Evolutionary conservation across 2,329 filamentous ascomycete genomes (phyloP), one percentile per base, ranked within the genome.

Genomic region (Diaporthe sp.): DNA sequence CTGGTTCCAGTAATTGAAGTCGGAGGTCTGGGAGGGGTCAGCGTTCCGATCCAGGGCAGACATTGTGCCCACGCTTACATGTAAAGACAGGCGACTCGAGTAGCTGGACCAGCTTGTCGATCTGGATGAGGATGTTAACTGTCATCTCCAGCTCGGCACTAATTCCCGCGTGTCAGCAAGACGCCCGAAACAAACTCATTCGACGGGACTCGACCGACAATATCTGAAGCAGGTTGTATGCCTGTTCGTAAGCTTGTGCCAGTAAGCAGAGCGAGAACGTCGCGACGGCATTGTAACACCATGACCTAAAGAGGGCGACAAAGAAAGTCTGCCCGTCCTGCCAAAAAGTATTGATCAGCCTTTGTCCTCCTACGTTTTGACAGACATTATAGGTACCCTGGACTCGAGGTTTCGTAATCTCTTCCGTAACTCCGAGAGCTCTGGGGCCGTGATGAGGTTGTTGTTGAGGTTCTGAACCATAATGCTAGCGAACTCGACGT

Each of bases 401-500:
- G 93, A 95, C 83, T 99, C 97, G 2, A 98, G 87, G 80, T 98
- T 99, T 47, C 97, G 90, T 70, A 99, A 87, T 58, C 97, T 89
- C 83, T 98, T 98, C 61, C 97, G 92, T 77, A 99, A 88, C 80
- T 98, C 97, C 1, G 95, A 92, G 42, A 99, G 88, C 84, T 99
- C 96, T 0, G 97, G 97, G 0, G 97, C 97, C 2, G 97, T 99
- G 79, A 99, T 98, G 73, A 99, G 92, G 81, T 99, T 99, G 84
- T 99, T 99, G 86, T 99, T 99, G 71, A 99, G 89, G 81, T 98
- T 98, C 83, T 99, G 97, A 42, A 99, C 95, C 97, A 99, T 99
- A 80, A 99, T 98, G 82, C 96, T 98, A 22, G 97, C 96, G 84
- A 99, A 99, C 83, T 99, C 97, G 57, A 99, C 92, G 82, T 99